phyloP scores from a whole-genome alignment of 768 basidiomycete genomes.

The Tephrocybe rancida region DNA sequence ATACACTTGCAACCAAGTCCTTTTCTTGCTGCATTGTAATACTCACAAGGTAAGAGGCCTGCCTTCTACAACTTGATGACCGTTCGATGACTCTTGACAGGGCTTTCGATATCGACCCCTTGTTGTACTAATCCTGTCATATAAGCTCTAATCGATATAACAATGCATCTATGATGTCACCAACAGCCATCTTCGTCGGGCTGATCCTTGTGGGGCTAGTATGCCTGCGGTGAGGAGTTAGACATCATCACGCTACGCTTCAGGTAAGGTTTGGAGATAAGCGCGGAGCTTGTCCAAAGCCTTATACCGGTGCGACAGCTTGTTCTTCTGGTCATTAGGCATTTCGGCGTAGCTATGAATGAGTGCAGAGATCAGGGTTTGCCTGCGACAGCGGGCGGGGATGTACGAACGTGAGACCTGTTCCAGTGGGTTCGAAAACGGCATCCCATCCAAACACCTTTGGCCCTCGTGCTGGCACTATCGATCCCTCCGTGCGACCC shows the following conservation, averaged over 20 bases:
- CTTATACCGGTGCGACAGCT: slow-evolving; percentile 71
- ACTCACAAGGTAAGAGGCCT: not conserved
- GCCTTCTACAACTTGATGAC: not conserved
- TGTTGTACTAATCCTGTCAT: not conserved
- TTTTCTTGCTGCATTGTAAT: not conserved
- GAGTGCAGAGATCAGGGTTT: slow-evolving; percentile 5
- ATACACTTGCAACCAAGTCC: not conserved
- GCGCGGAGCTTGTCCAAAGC: slow-evolving; percentile 69
- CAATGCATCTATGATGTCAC: not conserved
- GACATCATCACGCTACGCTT: not conserved
- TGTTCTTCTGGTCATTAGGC: slow-evolving; percentile 67
- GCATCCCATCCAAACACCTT: slow-evolving; percentile 91
- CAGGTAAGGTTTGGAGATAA: slow-evolving; percentile 42
- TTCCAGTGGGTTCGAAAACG: slow-evolving; percentile 77
- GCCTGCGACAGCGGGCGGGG: not conserved
- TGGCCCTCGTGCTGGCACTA: slow-evolving; percentile 84
- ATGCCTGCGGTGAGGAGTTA: not conserved
- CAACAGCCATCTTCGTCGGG: not conserved
- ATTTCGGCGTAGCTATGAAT: slow-evolving; percentile 72
- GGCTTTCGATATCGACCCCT: not conserved
- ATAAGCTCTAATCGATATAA: not conserved
- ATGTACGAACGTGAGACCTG: slow-evolving; percentile 71
- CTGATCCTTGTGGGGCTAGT: too few species aligned
- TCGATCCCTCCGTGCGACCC: slow-evolving; percentile 85
- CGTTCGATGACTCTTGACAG: not conserved